Conservation (phyloP, 768 basidiomycete genomes). For the Pulveroboletus ravenelii region DNA sequence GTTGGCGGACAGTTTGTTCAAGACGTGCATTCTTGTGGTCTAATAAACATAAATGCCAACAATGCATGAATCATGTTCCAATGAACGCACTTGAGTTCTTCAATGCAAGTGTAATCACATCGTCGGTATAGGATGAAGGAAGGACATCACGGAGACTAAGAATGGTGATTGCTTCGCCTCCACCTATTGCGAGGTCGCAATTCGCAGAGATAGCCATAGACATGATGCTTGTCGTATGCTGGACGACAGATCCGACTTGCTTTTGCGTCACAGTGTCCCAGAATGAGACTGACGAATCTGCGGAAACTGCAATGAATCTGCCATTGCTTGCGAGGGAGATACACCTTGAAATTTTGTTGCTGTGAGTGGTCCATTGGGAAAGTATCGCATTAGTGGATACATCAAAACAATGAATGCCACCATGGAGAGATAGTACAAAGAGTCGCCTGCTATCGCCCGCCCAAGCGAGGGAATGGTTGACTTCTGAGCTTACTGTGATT, state of each 20-base stretch:
- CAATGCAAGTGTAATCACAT: neutral
- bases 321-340: neutral
- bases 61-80: too few species aligned
- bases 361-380: neutral
- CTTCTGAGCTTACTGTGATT: too few species aligned
- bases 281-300: neutral
- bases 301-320: neutral
- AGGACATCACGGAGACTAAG: neutral
- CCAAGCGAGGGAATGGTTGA: neutral
- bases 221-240: too few species aligned
- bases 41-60: neutral
- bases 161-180: neutral
- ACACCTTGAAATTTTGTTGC: neutral
- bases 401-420: neutral
- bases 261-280: neutral
- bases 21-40: neutral
- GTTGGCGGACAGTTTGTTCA: neutral
- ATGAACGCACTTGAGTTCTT: neutral
- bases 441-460: neutral
- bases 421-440: neutral
- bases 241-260: neutral
- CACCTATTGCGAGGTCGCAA: neutral
- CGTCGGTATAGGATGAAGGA: neutral
- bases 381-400: neutral
- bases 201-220: neutral